phyloP scores from a whole-genome alignment of 768 basidiomycete genomes.

The Tricholoma furcatifolium region DNA sequence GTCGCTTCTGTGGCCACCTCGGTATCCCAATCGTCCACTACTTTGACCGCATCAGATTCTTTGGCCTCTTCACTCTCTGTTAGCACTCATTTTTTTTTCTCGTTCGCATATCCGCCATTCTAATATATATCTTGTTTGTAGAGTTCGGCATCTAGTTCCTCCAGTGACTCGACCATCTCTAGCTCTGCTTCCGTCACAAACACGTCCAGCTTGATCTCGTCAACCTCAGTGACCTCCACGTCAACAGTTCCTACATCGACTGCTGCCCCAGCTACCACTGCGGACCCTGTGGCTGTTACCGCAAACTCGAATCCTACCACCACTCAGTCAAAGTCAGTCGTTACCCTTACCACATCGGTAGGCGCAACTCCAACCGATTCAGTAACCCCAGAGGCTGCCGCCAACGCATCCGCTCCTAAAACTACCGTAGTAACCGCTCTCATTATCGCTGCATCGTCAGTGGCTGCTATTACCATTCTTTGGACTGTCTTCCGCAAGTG shows the following conservation, averaged over 20 bases:
- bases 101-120: neutral
- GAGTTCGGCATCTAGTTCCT: constrained; percentile 5
- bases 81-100: neutral
- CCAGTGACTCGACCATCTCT: constrained; percentile 4
- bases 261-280: constrained; percentile 14
- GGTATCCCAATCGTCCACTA: constrained; percentile 1
- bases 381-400: constrained; percentile 25
- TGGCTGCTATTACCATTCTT: constrained; percentile 68
- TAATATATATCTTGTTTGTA: neutral
- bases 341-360: constrained; percentile 29
- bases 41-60: constrained; percentile 8
- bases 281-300: constrained; percentile 22
- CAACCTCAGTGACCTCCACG: constrained; percentile 1
- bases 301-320: constrained; percentile 15
- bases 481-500: constrained; percentile 94
- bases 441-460: constrained; percentile 64
- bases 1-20: constrained; percentile 8
- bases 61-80: constrained; percentile 10
- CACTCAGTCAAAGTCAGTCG: constrained; percentile 17
- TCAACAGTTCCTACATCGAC: constrained; percentile 6
- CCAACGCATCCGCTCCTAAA: constrained; percentile 27
- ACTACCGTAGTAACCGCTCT: constrained; percentile 57
- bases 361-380: constrained; percentile 27
- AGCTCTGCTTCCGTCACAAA: constrained; percentile 6
- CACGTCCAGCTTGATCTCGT: constrained; percentile 7